Evolutionary conservation across 129 eudicot genomes (phyloP), one percentile per base, ranked within the genome.

Genomic region (Artemisia annua): DNA sequence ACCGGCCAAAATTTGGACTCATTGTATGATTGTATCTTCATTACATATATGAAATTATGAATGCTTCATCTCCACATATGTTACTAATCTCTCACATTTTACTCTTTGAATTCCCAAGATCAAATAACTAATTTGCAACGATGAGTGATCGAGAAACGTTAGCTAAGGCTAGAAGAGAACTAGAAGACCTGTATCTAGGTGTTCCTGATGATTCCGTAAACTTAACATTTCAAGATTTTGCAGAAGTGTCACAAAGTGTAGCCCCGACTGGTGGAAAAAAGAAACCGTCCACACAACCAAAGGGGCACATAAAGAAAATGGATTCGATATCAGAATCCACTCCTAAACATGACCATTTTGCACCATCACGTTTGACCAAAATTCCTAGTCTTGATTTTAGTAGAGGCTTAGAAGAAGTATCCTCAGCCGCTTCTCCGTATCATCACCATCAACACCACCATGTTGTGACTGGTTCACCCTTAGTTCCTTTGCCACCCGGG

Each of bases 201-300:
- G 83, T 90, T 56, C 93, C 93, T 7, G 96, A 90, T 56, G 96
- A 90, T 24, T 87, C 96, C 0, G 96, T 90, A 2, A 90, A 90
- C 85, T 85, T 90, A 57, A 90, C 93, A 11, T 87, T 90, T 69
- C 88, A 83, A 85, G 90, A 90, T 77, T 71, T 90, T 3, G 96
- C 93, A 18, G 73, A 90, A 62, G 75, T 90, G 3, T 61, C 86
- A 46, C 92, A 78, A 2, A 78, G 53, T 13, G 17, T 30, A 3
- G 50, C 66, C 4, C 48, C 74, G 19, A 67, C 84, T 2, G 44
- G 53, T 3, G 75, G 79, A n/a, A 83, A 77, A 72, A 83, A 81
- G 68, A 72, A 71, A 70, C 55, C 70, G 2, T 6, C 59, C 11
- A 69, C 35, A 7, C 61, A 26, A 1, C 7, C 28, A 50, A 14